These are phyloP conservation scores for Tolypocladium tundrense DNA, from an alignment of 2,329 filamentous ascomycete genomes.

Conservation along the genomic window DNA sequence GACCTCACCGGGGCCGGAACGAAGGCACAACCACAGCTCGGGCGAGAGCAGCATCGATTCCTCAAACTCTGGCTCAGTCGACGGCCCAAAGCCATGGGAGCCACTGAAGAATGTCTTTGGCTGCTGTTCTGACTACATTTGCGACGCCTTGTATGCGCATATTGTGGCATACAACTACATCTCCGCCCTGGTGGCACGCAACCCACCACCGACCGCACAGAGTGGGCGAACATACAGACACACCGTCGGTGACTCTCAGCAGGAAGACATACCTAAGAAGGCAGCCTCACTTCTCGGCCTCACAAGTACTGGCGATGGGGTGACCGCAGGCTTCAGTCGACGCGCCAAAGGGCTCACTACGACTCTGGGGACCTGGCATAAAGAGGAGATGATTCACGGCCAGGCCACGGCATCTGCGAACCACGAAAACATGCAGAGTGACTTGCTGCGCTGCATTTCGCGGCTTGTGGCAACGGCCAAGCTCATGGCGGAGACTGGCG, in stretches of 20 bases:
- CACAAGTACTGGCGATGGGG: constrained; percentile 11
- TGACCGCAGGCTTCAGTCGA: constrained; percentile 11
- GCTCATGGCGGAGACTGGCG: constrained; percentile 21
- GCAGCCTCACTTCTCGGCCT: constrained; percentile 42
- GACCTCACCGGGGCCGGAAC: constrained; percentile 3
- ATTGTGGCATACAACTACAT: constrained; percentile 51
- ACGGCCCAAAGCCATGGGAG: constrained; percentile 26
- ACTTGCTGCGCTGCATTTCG: constrained; percentile 39
- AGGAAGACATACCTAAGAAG: constrained; percentile 36
- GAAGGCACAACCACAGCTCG: constrained; percentile 1
- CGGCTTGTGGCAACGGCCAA: constrained; percentile 39
- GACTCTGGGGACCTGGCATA: constrained; percentile 15
- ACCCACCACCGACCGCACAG: constrained; percentile 6
- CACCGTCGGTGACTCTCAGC: constrained; percentile 12
- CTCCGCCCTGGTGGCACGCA: constrained; percentile 18
- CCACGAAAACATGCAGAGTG: constrained; percentile 32
- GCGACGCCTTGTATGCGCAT: constrained; percentile 49
- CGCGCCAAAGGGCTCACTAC: constrained; percentile 15
- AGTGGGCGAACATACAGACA: constrained; percentile 6
- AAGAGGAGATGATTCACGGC: constrained; percentile 13
- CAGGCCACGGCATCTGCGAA: constrained; percentile 9
- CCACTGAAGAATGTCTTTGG: constrained; percentile 43
- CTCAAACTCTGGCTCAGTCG: constrained; percentile 6
- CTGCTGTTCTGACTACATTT: constrained; percentile 41
- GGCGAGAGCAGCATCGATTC: constrained; percentile 5